These are phyloP conservation scores for Umbelopsis sp. DNA, from an alignment of 371 early-diverging fungal genomes.

Conservation along the genomic window DNA sequence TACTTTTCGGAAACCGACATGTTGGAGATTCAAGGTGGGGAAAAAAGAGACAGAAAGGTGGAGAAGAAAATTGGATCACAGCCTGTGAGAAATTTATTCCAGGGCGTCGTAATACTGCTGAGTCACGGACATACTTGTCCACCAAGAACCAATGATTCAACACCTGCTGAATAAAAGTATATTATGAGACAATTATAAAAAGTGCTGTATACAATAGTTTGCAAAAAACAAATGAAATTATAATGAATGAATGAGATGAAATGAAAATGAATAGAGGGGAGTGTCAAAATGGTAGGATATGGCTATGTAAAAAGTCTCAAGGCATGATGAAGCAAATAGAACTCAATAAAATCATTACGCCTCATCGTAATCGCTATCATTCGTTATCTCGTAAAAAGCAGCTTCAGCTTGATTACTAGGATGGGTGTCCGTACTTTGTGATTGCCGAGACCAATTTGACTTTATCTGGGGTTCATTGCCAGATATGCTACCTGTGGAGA, in stretches of 20 bases:
- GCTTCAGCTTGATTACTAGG: slow-evolving; percentile 1
- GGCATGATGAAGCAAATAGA: too few species aligned
- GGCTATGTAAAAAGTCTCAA: too few species aligned
- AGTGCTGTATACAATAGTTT: too few species aligned
- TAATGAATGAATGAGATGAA: not conserved
- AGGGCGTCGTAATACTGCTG: too few species aligned
- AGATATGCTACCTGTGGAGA: not conserved
- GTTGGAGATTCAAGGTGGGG: not conserved
- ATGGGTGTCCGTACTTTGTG: not conserved
- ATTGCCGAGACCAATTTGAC: not conserved
- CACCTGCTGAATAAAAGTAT: too few species aligned
- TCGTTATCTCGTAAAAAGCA: not conserved
- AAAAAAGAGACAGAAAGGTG: not conserved
- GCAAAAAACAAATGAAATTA: not conserved
- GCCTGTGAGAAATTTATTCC: too few species aligned
- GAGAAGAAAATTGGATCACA: not conserved
- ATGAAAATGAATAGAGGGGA: not conserved
- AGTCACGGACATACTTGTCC: too few species aligned
- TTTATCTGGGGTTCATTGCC: not conserved
- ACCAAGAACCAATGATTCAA: too few species aligned
- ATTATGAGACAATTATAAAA: too few species aligned
- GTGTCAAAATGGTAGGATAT: too few species aligned
- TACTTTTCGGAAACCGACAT: not conserved
- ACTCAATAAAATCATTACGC: not conserved
- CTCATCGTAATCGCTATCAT: not conserved